Evolutionary conservation across 2,329 filamentous ascomycete genomes (phyloP).

Genomic region (Elsinoe fawcettii): DNA sequence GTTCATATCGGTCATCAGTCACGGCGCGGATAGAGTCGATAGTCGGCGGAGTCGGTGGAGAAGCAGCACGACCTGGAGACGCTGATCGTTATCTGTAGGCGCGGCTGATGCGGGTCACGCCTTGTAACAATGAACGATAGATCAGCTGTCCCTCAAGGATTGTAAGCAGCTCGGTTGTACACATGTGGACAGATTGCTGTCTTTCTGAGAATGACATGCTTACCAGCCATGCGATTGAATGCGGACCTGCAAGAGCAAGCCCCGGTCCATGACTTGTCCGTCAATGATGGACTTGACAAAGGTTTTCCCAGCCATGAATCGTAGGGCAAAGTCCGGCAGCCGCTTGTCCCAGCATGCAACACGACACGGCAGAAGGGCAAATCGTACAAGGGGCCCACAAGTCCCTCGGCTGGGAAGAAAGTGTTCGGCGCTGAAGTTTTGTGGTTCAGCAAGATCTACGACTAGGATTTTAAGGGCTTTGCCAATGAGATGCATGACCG

Average conservation of each 20-base stretch:
- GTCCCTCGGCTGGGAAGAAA: not conserved
- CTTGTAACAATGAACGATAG: too few species aligned
- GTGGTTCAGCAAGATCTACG: not conserved
- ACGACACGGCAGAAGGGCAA: not conserved
- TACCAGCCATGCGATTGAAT: not conserved
- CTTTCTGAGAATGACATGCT: too few species aligned
- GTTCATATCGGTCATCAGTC: not conserved
- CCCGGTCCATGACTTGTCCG: not conserved
- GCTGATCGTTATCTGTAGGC: constrained; percentile 9
- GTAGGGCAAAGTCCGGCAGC: not conserved
- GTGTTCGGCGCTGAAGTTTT: constrained; percentile 2
- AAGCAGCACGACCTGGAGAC: not conserved
- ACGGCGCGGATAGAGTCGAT: not conserved
- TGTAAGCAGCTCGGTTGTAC: too few species aligned
- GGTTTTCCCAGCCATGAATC: not conserved
- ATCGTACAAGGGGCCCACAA: not conserved
- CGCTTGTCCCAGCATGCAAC: not conserved
- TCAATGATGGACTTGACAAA: not conserved
- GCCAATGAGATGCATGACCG: not conserved
- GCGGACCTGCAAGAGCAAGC: not conserved
- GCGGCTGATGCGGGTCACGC: not conserved
- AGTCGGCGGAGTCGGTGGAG: constrained; percentile 2
- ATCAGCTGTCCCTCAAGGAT: too few species aligned
- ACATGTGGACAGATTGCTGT: too few species aligned
- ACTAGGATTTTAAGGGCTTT: not conserved